Evolutionary conservation across 768 basidiomycete genomes (phyloP).

Genomic region (Tulasnella sp.): DNA sequence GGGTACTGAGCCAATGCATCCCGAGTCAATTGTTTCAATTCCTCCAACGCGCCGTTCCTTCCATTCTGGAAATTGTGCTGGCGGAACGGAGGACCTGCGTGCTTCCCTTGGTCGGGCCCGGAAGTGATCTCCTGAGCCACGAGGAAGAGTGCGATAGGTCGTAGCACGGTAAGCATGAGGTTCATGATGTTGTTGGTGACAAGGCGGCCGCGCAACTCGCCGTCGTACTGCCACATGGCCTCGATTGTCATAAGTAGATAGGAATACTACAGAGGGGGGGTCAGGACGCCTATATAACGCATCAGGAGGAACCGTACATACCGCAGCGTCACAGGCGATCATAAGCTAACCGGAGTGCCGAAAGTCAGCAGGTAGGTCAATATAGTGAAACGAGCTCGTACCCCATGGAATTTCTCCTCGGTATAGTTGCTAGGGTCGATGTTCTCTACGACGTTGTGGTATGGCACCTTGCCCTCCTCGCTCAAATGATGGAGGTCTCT

Average conservation of each 20-base stretch:
- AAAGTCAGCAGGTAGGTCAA: neutral
- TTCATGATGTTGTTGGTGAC: slow-evolving; percentile 7
- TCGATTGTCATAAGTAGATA: neutral
- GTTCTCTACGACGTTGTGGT: neutral
- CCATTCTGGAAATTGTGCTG: neutral
- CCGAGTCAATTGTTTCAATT: neutral
- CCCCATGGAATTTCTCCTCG: neutral
- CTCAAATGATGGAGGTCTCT: neutral
- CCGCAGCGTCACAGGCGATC: neutral
- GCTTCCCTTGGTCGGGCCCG: neutral
- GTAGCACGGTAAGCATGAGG: neutral
- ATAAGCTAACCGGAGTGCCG: neutral
- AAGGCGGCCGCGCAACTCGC: neutral
- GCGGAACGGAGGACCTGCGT: neutral
- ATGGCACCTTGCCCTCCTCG: neutral
- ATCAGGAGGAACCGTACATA: neutral
- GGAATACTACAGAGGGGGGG: neutral
- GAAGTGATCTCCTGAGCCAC: neutral
- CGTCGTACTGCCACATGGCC: neutral
- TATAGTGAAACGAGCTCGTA: neutral
- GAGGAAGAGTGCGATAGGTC: neutral
- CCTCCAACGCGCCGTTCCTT: neutral
- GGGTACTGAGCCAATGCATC: neutral
- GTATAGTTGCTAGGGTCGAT: neutral
- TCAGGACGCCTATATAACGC: neutral